phyloP scores from a whole-genome alignment of 192 early-diverging fungal genomes.

The Haplosporangium gracile region DNA sequence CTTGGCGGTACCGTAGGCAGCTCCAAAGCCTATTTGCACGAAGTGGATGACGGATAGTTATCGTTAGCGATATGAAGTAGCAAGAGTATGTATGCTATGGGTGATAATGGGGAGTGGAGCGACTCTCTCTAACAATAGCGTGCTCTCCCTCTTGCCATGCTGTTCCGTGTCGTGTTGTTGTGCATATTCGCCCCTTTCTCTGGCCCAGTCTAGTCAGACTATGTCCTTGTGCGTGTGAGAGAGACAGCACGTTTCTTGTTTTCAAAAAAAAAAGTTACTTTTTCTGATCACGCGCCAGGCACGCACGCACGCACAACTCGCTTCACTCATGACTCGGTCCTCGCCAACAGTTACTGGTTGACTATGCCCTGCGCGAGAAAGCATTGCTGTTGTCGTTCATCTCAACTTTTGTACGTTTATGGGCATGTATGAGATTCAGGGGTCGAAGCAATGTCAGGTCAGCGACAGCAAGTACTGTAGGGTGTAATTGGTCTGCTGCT shows the following conservation, averaged over 20 bases:
- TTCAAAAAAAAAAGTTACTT: conserved; percentile 1
- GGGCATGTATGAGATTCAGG: too few relatives aligned
- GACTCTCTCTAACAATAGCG: not conserved
- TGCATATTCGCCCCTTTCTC: conserved; percentile 9
- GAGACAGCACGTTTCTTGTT: conserved; percentile 3
- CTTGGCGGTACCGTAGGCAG: conserved; percentile 94
- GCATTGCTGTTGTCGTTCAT: not conserved
- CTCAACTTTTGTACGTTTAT: not conserved
- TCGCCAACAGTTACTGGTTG: not conserved
- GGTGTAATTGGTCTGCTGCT: too few relatives aligned
- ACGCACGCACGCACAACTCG: not conserved
- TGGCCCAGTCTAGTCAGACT: not conserved
- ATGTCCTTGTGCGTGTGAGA: not conserved
- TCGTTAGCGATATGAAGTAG: not conserved
- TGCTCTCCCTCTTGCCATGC: not conserved
- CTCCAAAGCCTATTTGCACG: conserved; percentile 79
- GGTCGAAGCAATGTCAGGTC: too few relatives aligned
- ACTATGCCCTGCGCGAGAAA: not conserved
- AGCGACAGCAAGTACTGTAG: too few relatives aligned
- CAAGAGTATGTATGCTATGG: not conserved
- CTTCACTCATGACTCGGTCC: not conserved
- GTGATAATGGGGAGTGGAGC: not conserved
- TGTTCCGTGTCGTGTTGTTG: conserved; percentile 10
- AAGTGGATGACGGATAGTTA: not conserved
- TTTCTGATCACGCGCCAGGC: conserved; percentile 17